These are phyloP conservation scores for Trametes gibbosa DNA, from an alignment of 768 basidiomycete species.

Conservation along the genomic window DNA sequence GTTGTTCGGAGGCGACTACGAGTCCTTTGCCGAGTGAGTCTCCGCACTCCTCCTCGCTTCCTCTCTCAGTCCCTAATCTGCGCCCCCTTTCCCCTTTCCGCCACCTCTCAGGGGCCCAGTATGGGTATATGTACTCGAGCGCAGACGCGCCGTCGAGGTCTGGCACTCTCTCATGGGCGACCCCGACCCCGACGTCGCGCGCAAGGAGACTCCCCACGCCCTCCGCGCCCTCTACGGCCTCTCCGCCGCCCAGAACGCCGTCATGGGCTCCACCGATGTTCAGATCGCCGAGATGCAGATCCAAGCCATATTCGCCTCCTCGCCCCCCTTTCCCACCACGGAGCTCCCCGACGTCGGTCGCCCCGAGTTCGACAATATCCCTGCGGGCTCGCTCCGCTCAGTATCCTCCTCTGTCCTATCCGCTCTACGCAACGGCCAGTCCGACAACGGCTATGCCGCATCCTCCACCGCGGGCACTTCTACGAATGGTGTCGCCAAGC, in stretches of 20 bases:
- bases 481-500: constrained; percentile 43
- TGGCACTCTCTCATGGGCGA: constrained; percentile 77
- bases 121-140: constrained; percentile 90
- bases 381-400: constrained; percentile 37
- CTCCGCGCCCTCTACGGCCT: constrained; percentile 69
- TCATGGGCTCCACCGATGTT: constrained; percentile 70
- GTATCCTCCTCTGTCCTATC: constrained; percentile 48
- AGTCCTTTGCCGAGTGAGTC: constrained; percentile 74
- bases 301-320: constrained; percentile 73
- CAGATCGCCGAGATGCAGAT: constrained; percentile 80
- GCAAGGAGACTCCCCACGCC: constrained; percentile 55
- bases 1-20: constrained; percentile 75
- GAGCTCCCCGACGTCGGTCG: constrained; percentile 54
- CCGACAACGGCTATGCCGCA: constrained; percentile 41
- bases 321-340: constrained; percentile 71
- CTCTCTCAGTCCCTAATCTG: neutral
- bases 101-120: constrained; percentile 63
- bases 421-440: constrained; percentile 32
- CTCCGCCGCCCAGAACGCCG: constrained; percentile 52
- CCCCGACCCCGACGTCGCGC: constrained; percentile 55
- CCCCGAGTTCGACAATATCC: constrained; percentile 31
- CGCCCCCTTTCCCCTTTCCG: neutral
- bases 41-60: neutral
- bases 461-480: constrained; percentile 45
- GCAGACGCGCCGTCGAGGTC: constrained; percentile 77